Percentiles rank a stretch among this genome's conserved stretches.
These are phyloP conservation scores for Nematodospora valgi DNA, from an alignment of 805 yeast genomes.

Conservation along the genomic window DNA sequence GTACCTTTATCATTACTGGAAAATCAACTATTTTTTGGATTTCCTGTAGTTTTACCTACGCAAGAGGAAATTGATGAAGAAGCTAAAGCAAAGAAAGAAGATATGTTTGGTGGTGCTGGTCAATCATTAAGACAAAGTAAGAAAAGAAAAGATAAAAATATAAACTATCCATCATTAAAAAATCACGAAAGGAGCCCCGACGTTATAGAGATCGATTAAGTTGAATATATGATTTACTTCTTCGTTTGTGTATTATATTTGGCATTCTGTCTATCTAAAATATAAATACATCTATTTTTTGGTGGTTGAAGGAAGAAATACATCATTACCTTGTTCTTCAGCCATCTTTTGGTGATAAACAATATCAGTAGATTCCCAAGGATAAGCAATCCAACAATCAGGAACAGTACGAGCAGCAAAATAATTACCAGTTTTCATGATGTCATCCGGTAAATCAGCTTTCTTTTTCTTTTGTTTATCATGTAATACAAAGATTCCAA, in stretches of 20 bases:
- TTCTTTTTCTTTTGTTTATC: constrained; percentile 70
- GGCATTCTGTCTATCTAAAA: no score
- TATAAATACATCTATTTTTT: neutral
- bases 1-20: constrained; percentile 71
- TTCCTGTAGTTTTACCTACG: constrained; percentile 59
- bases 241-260: constrained; percentile 23
- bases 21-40: constrained; percentile 92
- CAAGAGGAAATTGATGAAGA: constrained; percentile 25
- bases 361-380: constrained; percentile 81
- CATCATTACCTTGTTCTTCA: constrained; percentile 71
- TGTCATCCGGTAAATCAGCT: constrained; percentile 65
- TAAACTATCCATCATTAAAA: constrained; percentile 50
- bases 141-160: constrained; percentile 61
- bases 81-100: constrained; percentile 25
- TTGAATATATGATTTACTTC: constrained; percentile 45
- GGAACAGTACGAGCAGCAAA: constrained; percentile 74
- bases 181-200: constrained; percentile 62
- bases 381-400: constrained; percentile 82
- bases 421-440: constrained; percentile 57
- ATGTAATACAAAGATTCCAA: constrained; percentile 75
- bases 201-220: constrained; percentile 70
- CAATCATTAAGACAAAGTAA: constrained; percentile 67
- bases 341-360: constrained; percentile 71
- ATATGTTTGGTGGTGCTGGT: constrained; percentile 63
- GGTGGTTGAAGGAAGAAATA: constrained; percentile 34